A percentile compares a stretch with the other conserved stretches of the same genome.
Evolutionary conservation across 1,284 basidiomycete species (phyloP).

Genomic region (Pseudozyma sp.): DNA sequence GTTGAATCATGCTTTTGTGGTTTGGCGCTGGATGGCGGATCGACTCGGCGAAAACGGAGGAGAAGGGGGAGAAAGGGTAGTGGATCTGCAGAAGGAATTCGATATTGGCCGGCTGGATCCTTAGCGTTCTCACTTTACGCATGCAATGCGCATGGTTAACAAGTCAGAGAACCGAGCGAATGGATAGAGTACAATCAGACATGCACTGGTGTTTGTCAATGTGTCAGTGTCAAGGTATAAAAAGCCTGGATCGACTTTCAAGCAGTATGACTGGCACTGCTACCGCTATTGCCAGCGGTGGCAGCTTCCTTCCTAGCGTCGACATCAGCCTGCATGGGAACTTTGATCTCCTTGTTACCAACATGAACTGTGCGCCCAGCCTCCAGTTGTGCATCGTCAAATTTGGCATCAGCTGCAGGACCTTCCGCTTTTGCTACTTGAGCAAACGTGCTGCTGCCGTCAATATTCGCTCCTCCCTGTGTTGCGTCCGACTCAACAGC

Average conservation of each 20-base stretch:
- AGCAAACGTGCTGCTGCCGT: slow-evolving; percentile 14
- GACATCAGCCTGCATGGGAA: slow-evolving; percentile 1
- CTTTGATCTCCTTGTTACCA: slow-evolving; percentile 27
- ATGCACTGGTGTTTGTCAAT: too few species aligned
- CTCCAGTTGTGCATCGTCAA: slow-evolving; percentile 26
- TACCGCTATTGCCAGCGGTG: too few species aligned
- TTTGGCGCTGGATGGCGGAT: slow-evolving; percentile 67
- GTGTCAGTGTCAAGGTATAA: too few species aligned
- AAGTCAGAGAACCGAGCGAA: background rate
- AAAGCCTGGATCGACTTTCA: too few species aligned
- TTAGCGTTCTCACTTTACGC: slow-evolving; percentile 1
- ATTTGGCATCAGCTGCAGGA: slow-evolving; percentile 23
- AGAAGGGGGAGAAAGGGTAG: background rate
- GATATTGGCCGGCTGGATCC: slow-evolving; percentile 42
- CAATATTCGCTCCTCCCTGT: background rate
- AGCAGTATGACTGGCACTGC: too few species aligned
- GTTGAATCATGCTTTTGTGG: slow-evolving; percentile 70
- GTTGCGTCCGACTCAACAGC: background rate
- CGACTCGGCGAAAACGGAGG: background rate
- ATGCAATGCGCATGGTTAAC: background rate
- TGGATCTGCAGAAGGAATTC: slow-evolving; percentile 18
- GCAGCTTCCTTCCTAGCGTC: background rate
- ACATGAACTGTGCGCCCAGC: slow-evolving; percentile 19
- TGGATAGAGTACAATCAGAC: background rate
- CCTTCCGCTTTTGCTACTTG: slow-evolving; percentile 28